A percentile compares a stretch with the other conserved stretches of the same genome.
phyloP scores from a whole-genome alignment of 2,329 filamentous ascomycete species.

The Neonectria hederae region DNA sequence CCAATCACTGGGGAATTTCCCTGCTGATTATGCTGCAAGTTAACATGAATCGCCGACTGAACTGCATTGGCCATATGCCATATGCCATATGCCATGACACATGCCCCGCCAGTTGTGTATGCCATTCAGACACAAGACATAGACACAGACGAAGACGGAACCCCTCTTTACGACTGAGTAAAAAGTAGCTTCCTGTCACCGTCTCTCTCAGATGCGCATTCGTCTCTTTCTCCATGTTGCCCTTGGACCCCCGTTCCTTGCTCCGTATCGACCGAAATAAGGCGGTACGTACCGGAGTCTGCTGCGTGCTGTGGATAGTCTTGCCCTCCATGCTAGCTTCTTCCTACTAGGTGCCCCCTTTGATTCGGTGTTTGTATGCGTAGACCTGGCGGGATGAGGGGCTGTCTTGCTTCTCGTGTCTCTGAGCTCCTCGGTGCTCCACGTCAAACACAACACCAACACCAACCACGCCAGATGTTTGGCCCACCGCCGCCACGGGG shows the following conservation, averaged over 20 bases:
- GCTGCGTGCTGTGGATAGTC: slow-evolving; percentile 2
- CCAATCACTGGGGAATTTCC: background rate
- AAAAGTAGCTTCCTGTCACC: background rate
- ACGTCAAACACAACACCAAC: slow-evolving; percentile 11
- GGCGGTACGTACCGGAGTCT: background rate
- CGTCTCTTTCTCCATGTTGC: background rate
- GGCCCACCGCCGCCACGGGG: slow-evolving; percentile 3
- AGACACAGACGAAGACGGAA: background rate
- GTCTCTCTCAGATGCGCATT: background rate
- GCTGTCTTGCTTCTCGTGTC: background rate
- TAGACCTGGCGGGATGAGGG: slow-evolving; percentile 14
- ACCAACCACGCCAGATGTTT: background rate
- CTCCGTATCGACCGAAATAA: background rate
- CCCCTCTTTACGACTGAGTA: background rate
- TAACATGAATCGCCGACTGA: background rate
- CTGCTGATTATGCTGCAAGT: background rate
- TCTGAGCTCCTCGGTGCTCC: slow-evolving; percentile 17
- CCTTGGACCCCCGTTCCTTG: background rate
- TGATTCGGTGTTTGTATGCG: slow-evolving; percentile 5
- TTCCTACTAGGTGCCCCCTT: slow-evolving; percentile 6
- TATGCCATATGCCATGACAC: background rate
- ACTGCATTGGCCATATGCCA: background rate
- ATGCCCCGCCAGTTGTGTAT: background rate
- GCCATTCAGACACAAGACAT: no score
- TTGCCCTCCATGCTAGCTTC: background rate